phyloP scores from a whole-genome alignment of 2,329 filamentous ascomycete genomes.

The Penicillium thymicola region DNA sequence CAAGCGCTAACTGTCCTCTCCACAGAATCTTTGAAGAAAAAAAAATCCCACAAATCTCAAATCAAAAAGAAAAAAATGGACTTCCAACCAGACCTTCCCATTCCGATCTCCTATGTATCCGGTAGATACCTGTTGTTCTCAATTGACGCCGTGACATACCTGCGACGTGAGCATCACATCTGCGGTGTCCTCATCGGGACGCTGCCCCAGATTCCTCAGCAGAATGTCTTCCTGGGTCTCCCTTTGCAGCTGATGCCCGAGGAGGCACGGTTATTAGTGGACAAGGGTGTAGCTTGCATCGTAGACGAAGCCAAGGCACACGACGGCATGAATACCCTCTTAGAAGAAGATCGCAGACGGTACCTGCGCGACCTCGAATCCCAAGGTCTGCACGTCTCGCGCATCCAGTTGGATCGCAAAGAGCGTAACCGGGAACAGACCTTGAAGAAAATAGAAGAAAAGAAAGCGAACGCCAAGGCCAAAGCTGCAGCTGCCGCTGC shows the following conservation, averaged over 20 bases:
- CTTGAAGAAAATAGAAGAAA: conserved; percentile 49
- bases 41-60: conserved; percentile 6
- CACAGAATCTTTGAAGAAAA: conserved; percentile 17
- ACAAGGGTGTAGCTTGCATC: conserved; percentile 71
- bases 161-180: conserved; percentile 77
- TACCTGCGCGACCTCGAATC: conserved; percentile 59
- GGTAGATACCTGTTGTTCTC: conserved; percentile 89
- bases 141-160: conserved; percentile 70
- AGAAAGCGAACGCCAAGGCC: conserved; percentile 25
- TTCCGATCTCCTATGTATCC: conserved; percentile 77
- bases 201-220: conserved; percentile 86
- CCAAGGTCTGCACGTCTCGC: conserved; percentile 53
- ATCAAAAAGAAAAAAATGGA: conserved; percentile 29
- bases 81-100: conserved; percentile 49
- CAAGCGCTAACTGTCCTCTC: conserved; percentile 16
- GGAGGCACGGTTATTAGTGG: conserved; percentile 77
- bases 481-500: conserved; percentile 16
- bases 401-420: conserved; percentile 46
- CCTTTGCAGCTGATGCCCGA: conserved; percentile 88
- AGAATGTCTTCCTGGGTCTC: conserved; percentile 88
- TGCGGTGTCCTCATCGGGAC: conserved; percentile 83
- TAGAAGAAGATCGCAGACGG: conserved; percentile 55
- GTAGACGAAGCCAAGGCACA: conserved; percentile 77
- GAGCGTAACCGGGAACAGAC: conserved; percentile 50
- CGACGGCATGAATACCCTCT: conserved; percentile 58